These are phyloP conservation scores for Citrullus mucosospermus DNA, from an alignment of 306 rosid species.

Conservation along the genomic window DNA sequence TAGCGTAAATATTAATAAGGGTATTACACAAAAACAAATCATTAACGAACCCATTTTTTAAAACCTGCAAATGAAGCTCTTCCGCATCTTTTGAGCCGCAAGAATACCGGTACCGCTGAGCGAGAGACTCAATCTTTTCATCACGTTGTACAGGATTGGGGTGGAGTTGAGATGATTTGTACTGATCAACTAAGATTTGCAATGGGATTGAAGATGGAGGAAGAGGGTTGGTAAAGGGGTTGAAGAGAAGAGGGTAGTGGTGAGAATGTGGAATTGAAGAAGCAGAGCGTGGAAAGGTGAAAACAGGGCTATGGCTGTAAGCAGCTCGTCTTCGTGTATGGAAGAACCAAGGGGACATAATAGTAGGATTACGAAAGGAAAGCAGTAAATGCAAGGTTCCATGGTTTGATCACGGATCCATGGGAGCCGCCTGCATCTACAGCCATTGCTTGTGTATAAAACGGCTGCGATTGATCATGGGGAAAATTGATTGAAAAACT, in stretches of 20 bases:
- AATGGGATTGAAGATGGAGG: conserved; percentile 5
- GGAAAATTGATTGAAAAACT: too few species aligned
- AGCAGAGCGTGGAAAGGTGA: conserved; percentile 1
- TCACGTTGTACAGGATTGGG: conserved; percentile 1
- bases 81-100: conserved; percentile 34
- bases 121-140: conserved; percentile 23
- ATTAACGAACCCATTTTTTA: conserved; percentile 39
- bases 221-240: not conserved
- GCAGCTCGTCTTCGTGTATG: not conserved
- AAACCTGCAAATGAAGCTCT: conserved; percentile 49
- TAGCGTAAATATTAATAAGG: conserved; percentile 50
- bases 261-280: conserved; percentile 13
- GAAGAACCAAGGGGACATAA: conserved; percentile 18
- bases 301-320: conserved; percentile 1
- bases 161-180: conserved; percentile 22
- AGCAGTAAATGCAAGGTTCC: not conserved
- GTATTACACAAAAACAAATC: conserved; percentile 62
- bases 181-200: conserved; percentile 11
- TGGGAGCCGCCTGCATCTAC: not conserved
- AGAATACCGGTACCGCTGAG: conserved; percentile 29
- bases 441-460: too few species aligned
- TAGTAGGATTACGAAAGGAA: not conserved
- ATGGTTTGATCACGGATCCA: not conserved
- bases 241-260: conserved; percentile 8
- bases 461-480: too few species aligned